Evolutionary conservation across 257 asterid species (phyloP).

Genomic region (Lycium ferocissimum): DNA sequence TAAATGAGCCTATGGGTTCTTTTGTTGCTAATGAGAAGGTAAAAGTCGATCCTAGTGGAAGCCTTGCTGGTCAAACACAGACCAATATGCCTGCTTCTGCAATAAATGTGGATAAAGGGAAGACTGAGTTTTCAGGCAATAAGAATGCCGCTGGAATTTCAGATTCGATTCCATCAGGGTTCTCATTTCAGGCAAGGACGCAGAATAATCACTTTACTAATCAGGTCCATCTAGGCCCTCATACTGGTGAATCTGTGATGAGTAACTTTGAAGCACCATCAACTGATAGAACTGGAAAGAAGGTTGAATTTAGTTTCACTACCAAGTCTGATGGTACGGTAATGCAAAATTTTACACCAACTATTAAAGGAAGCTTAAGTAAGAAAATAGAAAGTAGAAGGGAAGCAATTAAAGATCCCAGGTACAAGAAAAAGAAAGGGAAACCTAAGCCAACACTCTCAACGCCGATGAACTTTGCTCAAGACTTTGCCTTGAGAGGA

Average conservation of each 20-base stretch:
- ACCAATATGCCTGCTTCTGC: too few relatives aligned
- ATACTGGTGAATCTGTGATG: conserved; percentile 39
- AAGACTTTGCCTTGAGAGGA: conserved; percentile 54
- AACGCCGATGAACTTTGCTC: conserved; percentile 50
- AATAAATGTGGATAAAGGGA: too few relatives aligned
- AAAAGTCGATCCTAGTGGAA: conserved; percentile 28
- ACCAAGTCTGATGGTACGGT: conserved; percentile 51
- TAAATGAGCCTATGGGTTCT: conserved; percentile 27
- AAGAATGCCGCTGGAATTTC: conserved; percentile 33
- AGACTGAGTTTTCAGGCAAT: not conserved
- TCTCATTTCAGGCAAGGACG: conserved; percentile 55
- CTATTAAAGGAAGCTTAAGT: conserved; percentile 52
- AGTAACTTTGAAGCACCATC: conserved; percentile 47
- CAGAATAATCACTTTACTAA: conserved; percentile 37
- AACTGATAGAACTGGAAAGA: conserved; percentile 51
- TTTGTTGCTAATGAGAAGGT: conserved; percentile 38
- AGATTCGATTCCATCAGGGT: conserved; percentile 45
- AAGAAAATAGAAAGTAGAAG: conserved; percentile 65
- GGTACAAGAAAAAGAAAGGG: conserved; percentile 78
- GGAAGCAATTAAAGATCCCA: conserved; percentile 62
- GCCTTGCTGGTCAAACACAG: too few relatives aligned
- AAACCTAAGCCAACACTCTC: conserved; percentile 59
- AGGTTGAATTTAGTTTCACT: conserved; percentile 60
- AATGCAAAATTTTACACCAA: conserved; percentile 57
- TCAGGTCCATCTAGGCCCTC: conserved; percentile 44